These are phyloP conservation scores for Trifolium fragiferum DNA, from an alignment of 306 rosid genomes.

Conservation along the genomic window DNA sequence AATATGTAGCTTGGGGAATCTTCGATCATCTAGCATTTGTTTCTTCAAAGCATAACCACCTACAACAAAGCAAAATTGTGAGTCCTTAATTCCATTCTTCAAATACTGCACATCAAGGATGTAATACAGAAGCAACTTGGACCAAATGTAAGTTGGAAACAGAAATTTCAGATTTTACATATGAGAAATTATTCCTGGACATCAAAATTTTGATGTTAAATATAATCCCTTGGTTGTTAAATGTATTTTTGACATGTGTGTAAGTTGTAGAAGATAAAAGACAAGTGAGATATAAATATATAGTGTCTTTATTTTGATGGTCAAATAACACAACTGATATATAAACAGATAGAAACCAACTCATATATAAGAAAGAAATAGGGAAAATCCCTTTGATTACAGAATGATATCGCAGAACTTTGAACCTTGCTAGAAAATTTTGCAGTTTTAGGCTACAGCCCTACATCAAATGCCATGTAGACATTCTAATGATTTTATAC, in stretches of 20 bases:
- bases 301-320: too few species aligned
- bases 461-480: conserved; percentile 1
- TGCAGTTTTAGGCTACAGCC: conserved; percentile 2
- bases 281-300: too few species aligned
- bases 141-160: conserved; percentile 25
- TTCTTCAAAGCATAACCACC: conserved; percentile 89
- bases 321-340: neutral
- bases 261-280: too few species aligned
- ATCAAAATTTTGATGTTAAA: neutral
- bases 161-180: conserved; percentile 14
- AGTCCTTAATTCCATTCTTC: conserved; percentile 18
- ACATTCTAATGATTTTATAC: conserved; percentile 17
- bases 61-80: conserved; percentile 44
- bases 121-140: conserved; percentile 2
- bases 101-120: conserved; percentile 11
- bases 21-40: conserved; percentile 96
- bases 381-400: too few species aligned
- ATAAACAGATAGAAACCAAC: too few species aligned
- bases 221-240: neutral
- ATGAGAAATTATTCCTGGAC: neutral
- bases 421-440: neutral
- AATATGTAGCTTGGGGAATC: conserved; percentile 95
- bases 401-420: too few species aligned
- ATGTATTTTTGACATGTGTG: too few species aligned
- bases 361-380: too few species aligned